Conservation (phyloP, 1,284 basidiomycete species). For the Ganoderma resinaceum region DNA sequence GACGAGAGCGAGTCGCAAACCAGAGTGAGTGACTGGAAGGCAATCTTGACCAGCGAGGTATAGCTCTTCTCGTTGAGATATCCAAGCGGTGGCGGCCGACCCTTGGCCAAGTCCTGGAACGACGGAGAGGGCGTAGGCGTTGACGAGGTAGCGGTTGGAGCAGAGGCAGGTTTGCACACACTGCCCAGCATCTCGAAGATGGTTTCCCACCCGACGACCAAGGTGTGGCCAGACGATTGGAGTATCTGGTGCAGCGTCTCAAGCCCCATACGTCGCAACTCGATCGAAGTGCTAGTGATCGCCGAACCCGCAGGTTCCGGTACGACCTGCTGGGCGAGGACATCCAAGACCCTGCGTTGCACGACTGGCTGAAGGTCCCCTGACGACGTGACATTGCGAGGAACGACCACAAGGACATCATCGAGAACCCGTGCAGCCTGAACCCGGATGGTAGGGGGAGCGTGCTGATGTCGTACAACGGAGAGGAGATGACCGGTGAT, state of each 20-base stretch:
- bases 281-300: slow-evolving; percentile 59
- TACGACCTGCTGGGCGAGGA: slow-evolving; percentile 82
- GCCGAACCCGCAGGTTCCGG: slow-evolving; percentile 54
- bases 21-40: slow-evolving; percentile 92
- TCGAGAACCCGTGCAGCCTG: slow-evolving; percentile 90
- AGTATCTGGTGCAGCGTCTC: slow-evolving; percentile 91
- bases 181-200: slow-evolving; percentile 92
- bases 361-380: slow-evolving; percentile 72
- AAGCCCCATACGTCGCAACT: slow-evolving; percentile 86
- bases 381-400: slow-evolving; percentile 68
- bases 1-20: slow-evolving; percentile 93
- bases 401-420: slow-evolving; percentile 77
- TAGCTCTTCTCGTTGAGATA: slow-evolving; percentile 69
- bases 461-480: slow-evolving; percentile 69
- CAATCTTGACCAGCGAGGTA: slow-evolving; percentile 80
- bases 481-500: slow-evolving; percentile 82
- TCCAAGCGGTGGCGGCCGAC: slow-evolving; percentile 59
- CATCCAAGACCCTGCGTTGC: slow-evolving; percentile 85
- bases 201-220: slow-evolving; percentile 91
- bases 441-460: slow-evolving; percentile 82
- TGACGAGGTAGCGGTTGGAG: slow-evolving; percentile 44
- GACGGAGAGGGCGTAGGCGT: slow-evolving; percentile 46
- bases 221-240: slow-evolving; percentile 89
- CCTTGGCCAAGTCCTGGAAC: slow-evolving; percentile 34
- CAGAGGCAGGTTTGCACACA: slow-evolving; percentile 63